phyloP scores from a whole-genome alignment of 306 rosid genomes.

The Cucumis hystrix region DNA sequence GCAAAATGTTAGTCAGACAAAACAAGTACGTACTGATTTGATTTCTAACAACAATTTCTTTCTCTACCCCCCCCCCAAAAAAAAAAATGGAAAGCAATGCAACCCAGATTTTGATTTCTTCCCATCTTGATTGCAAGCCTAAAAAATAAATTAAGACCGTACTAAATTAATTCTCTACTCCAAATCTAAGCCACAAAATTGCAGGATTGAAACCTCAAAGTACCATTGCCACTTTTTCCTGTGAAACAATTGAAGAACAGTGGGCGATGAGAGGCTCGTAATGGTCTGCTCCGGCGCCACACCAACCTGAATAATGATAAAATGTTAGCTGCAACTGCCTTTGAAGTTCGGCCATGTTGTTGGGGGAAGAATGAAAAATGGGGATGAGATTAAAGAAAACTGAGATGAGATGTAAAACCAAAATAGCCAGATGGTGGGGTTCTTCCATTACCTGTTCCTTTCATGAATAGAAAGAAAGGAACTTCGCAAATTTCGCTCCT shows the following conservation, averaged over 20 bases:
- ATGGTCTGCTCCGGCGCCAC: slow-evolving; percentile 99
- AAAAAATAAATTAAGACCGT: not conserved
- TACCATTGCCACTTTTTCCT: slow-evolving; percentile 84
- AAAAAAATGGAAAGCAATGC: not conserved
- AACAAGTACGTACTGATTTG: not conserved
- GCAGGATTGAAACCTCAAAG: slow-evolving; percentile 47
- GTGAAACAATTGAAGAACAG: slow-evolving; percentile 51
- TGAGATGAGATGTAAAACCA: not conserved
- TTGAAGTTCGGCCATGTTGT: not conserved
- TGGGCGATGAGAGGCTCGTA: slow-evolving; percentile 89
- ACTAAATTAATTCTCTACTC: not conserved
- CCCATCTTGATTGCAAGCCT: not conserved
- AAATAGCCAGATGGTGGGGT: not conserved
- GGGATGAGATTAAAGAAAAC: not conserved
- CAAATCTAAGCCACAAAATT: slow-evolving; percentile 63
- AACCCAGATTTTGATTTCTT: not conserved
- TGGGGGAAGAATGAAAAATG: not conserved
- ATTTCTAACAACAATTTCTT: not conserved
- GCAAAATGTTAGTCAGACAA: slow-evolving; percentile 3
- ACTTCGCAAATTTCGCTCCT: slow-evolving; percentile 61
- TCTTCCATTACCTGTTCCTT: slow-evolving; percentile 76
- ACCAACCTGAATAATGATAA: slow-evolving; percentile 57
- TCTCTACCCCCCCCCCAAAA: not conserved
- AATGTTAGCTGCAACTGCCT: not conserved
- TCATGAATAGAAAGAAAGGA: slow-evolving; percentile 96